phyloP scores from a whole-genome alignment of 306 rosid species.

The Sphenostylis stenocarpa region DNA sequence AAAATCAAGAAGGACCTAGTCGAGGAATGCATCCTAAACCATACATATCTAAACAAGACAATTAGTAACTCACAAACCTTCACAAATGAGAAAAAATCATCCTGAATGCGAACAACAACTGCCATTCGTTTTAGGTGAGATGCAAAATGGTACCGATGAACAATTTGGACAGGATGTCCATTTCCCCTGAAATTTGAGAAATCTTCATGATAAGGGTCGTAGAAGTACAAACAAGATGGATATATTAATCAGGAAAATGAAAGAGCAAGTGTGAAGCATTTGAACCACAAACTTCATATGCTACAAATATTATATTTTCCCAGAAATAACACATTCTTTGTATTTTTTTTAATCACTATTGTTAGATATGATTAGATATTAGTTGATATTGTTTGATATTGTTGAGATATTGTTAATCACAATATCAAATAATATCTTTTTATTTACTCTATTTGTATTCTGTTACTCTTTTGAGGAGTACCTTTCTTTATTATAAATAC shows the following conservation, averaged over 20 bases:
- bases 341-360: not conserved
- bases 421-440: too few relatives aligned
- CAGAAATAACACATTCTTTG: not conserved
- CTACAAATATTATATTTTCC: not conserved
- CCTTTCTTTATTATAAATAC: too few relatives aligned
- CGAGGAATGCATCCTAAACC: constrained; percentile 19
- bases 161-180: constrained; percentile 87
- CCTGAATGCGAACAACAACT: constrained; percentile 91
- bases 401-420: too few relatives aligned
- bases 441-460: too few relatives aligned
- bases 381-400: too few relatives aligned
- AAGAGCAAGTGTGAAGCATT: constrained; percentile 8
- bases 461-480: too few relatives aligned
- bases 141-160: constrained; percentile 96
- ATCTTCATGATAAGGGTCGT: not conserved
- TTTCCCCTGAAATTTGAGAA: constrained; percentile 64
- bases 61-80: constrained; percentile 61
- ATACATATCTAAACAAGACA: not conserved
- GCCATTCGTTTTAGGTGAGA: constrained; percentile 97
- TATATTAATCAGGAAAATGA: not conserved
- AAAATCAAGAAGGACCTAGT: not conserved
- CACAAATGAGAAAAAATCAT: constrained; percentile 86
- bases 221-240: not conserved
- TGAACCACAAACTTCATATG: not conserved
- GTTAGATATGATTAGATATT: too few relatives aligned